A percentile compares a stretch with the other conserved stretches of the same genome.
phyloP scores from a whole-genome alignment of 345 rosid species.

The rapeseed (Brassica napus) region Da-Ae NC_063436.1:22444501-22445000 shows the following conservation, averaged over 20 bases:
- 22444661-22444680: neutral
- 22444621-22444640: neutral
- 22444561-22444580: constrained; percentile 24
- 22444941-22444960: neutral
- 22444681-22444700: constrained; percentile 31
- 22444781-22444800: constrained; percentile 57
- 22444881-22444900: constrained; percentile 77
- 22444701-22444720: constrained; percentile 40
- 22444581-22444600: constrained; percentile 1
- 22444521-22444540: constrained; percentile 7
- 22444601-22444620: neutral
- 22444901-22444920: constrained; percentile 57
- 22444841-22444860: constrained; percentile 65
- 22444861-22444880: constrained; percentile 68
- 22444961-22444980: neutral
- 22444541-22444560: neutral
- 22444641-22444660: neutral
- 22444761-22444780: constrained; percentile 45
- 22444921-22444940: neutral
- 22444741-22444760: constrained; percentile 48
- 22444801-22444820: constrained; percentile 53
- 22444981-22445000: constrained; percentile 61
- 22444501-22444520: constrained; percentile 1
- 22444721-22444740: constrained; percentile 49
- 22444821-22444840: constrained; percentile 60